These are phyloP conservation scores for Cystobasidium pallidum DNA, from an alignment of 1,284 basidiomycete genomes.

Conservation along the genomic window DNA sequence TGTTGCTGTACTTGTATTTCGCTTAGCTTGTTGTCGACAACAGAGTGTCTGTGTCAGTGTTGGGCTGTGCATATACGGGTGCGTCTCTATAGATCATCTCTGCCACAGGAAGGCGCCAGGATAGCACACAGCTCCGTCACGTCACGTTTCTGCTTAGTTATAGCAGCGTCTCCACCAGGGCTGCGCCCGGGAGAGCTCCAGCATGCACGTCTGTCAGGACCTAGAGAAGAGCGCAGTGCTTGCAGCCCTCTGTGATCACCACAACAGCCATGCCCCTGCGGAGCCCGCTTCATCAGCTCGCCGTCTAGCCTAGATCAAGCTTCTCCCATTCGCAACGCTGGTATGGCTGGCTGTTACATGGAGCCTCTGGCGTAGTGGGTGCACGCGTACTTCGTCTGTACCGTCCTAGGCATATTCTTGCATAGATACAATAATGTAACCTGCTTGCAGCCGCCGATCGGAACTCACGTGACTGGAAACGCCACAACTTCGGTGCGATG, in stretches of 20 bases:
- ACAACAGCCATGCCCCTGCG: not conserved
- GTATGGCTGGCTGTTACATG: too few species aligned
- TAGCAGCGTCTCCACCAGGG: too few species aligned
- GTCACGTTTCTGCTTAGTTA: too few species aligned
- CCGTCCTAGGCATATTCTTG: too few species aligned
- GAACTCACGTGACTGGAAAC: not conserved
- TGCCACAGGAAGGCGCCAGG: too few species aligned
- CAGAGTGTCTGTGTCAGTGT: not conserved
- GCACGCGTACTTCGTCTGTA: too few species aligned
- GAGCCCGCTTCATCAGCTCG: not conserved
- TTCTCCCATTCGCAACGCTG: too few species aligned
- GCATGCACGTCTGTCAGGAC: not conserved
- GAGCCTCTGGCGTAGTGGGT: not conserved
- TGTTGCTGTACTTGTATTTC: not conserved
- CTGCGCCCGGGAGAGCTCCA: not conserved
- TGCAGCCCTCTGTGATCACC: not conserved
- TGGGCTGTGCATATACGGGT: too few species aligned
- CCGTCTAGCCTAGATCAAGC: not conserved
- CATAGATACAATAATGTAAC: too few species aligned
- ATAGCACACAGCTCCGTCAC: too few species aligned
- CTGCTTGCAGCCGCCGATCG: too few species aligned
- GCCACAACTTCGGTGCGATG: not conserved
- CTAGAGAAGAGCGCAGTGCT: not conserved
- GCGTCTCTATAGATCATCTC: too few species aligned
- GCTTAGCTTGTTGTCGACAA: not conserved